Percentiles rank a stretch among this genome's conserved stretches.
These are phyloP conservation scores for Heterobasidion annosum DNA, from an alignment of 1,284 basidiomycete species.

Conservation along the genomic window DNA sequence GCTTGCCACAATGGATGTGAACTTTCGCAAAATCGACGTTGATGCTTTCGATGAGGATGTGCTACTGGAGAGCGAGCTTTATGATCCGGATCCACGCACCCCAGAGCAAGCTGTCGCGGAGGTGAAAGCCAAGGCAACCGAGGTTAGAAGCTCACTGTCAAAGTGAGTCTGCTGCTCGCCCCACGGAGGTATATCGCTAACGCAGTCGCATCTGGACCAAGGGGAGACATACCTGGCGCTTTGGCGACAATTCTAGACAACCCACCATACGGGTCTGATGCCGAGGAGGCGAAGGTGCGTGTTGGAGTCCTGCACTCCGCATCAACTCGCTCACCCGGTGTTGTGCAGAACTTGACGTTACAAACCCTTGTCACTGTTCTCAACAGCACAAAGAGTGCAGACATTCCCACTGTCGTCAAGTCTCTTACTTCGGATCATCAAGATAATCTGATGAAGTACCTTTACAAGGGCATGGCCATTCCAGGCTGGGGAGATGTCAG, in stretches of 20 bases:
- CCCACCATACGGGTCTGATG: conserved; percentile 78
- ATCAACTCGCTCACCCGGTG: neutral
- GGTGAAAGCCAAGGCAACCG: conserved; percentile 64
- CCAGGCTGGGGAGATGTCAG: conserved; percentile 79
- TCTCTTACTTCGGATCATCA: conserved; percentile 73
- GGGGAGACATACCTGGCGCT: conserved; percentile 70
- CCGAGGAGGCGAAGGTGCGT: conserved; percentile 84
- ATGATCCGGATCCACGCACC: conserved; percentile 79
- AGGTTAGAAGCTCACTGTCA: conserved; percentile 67
- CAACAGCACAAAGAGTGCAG: conserved; percentile 89
- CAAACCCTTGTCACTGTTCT: conserved; percentile 86
- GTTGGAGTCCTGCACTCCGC: neutral
- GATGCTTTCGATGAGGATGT: conserved; percentile 92
- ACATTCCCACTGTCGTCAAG: conserved; percentile 76
- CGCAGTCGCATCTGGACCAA: conserved; percentile 16
- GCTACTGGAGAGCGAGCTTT: conserved; percentile 78
- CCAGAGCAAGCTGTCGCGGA: conserved; percentile 69
- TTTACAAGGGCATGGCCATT: conserved; percentile 94
- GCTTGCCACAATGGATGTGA: conserved; percentile 54
- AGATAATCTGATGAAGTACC: conserved; percentile 95
- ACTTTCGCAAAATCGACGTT: conserved; percentile 92
- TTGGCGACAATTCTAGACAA: conserved; percentile 63
- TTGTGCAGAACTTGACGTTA: conserved; percentile 62
- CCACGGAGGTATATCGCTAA: neutral
- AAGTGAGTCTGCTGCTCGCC: conserved; percentile 42